Evolutionary conservation across 495 filamentous ascomycete species (phyloP).

Genomic region (Tuber umbilicatum): DNA sequence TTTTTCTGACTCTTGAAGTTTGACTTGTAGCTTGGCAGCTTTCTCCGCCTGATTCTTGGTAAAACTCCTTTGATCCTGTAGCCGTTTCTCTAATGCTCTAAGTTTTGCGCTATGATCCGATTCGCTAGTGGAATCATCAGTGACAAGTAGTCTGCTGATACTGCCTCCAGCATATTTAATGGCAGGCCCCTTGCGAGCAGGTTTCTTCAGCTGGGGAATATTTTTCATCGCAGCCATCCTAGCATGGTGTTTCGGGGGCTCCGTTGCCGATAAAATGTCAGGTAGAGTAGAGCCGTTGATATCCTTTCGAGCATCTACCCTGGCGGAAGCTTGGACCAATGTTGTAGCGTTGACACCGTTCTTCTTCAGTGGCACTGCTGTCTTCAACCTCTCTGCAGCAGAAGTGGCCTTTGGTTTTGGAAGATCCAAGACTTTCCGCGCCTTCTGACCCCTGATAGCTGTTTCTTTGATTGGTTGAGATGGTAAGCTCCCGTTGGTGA

Average conservation of each 20-base stretch:
- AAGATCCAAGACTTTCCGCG: neutral
- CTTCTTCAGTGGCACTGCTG: conserved; percentile 17
- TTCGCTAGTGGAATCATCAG: conserved; percentile 14
- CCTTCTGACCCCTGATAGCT: neutral
- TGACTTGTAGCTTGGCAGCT: conserved; percentile 16
- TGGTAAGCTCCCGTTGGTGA: neutral
- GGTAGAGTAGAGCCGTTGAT: neutral
- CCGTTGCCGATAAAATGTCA: neutral
- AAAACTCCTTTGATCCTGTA: conserved; percentile 30
- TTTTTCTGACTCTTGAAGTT: conserved; percentile 17
- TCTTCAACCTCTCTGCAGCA: conserved; percentile 16
- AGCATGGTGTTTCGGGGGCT: neutral
- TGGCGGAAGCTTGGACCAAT: neutral
- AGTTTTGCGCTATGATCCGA: conserved; percentile 6
- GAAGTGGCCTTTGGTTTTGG: conserved; percentile 13
- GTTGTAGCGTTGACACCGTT: neutral
- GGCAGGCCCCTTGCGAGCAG: conserved; percentile 27
- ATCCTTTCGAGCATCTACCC: neutral
- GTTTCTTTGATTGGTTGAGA: conserved; percentile 18
- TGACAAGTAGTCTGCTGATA: conserved; percentile 5
- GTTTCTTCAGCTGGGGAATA: conserved; percentile 14
- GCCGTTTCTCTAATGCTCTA: conserved; percentile 9
- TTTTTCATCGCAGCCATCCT: neutral
- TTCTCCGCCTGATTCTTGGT: conserved; percentile 33
- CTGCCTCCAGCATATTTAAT: conserved; percentile 26